Evolutionary conservation across 257 asterid species (phyloP), one percentile per base, ranked within the genome.

Genomic region (Osmanthus fragrans): DNA sequence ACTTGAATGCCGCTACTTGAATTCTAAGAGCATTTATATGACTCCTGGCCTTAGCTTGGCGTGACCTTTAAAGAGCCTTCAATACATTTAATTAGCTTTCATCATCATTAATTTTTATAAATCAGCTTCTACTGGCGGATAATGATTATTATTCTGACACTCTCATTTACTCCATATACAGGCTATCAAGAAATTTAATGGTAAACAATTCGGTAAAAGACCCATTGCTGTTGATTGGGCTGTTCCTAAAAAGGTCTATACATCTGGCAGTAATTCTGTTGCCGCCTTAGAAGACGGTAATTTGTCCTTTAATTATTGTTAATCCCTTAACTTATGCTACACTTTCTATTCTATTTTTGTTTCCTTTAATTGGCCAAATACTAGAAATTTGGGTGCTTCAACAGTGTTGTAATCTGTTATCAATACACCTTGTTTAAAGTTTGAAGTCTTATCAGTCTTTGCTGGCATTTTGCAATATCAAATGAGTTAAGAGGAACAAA

Each of bases 191-290:
- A 89, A 83, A 75, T 88, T 93, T 80, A 95, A 91, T 74, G 98
- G 99, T 69, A 89, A 91, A 79, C 76, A 18, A 4, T 76, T 93
- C 82, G 94, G 91, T 76, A 87, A 82, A 80, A 90, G 99, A 81
- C 88, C 92, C 49, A 86, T 95, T 79, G 99, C 99, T 77, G 94
- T 93, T 86, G 99, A 95, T 82, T 93, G 98, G 98, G 97, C 97
- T 73, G 87, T 95, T 49, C 81, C 97, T 4, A 95, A 93, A 77
- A 90, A 90, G 76, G 75, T 95, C 70, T 95, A 88, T 84, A 84
- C 92, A 21, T 60, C 88, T 71, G 96, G 91, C 69, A 86, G 80
- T 81, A 84, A 77, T 77, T 76, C 89, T 82, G 84, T 72, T 75
- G 87, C 86, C 21, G 40, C 86, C 25, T 45, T 45, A 33, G 90